These are phyloP conservation scores for Trichoderma breve DNA, from an alignment of 2,329 filamentous ascomycete species.

Conservation along the genomic window DNA sequence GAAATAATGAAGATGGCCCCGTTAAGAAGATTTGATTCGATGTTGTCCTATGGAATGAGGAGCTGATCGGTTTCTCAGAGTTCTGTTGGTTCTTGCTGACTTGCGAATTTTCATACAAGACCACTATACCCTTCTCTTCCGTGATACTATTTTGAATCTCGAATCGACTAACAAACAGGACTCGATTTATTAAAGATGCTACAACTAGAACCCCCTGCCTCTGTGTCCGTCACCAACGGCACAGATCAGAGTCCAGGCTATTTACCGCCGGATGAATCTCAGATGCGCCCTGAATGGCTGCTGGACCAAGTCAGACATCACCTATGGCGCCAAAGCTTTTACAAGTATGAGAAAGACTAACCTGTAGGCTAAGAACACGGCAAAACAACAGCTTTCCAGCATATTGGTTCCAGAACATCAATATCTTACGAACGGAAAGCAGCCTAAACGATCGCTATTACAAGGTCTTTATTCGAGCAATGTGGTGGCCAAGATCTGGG, in stretches of 20 bases:
- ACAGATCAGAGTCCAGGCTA: neutral
- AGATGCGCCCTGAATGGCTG: neutral
- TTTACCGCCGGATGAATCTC: neutral
- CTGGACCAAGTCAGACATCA: neutral
- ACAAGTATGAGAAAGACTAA: neutral
- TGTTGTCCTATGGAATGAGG: neutral
- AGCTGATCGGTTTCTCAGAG: neutral
- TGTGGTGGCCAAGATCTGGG: neutral
- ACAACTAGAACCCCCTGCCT: neutral
- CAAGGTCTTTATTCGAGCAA: neutral
- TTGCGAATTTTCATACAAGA: neutral
- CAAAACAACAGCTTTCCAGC: neutral
- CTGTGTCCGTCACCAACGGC: neutral
- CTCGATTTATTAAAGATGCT: neutral
- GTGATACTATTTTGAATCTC: neutral
- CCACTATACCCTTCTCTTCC: neutral
- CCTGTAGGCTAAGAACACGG: neutral
- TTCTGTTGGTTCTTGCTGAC: neutral
- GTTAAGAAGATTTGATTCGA: neutral
- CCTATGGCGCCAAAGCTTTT: neutral
- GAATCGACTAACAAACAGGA: neutral
- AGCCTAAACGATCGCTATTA: neutral
- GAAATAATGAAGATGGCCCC: neutral
- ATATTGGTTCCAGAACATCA: neutral
- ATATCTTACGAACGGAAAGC: neutral